Percentiles rank a stretch among this genome's conserved stretches.
Evolutionary conservation across 2,329 filamentous ascomycete species (phyloP).

Genomic region (Didymella sp.): DNA sequence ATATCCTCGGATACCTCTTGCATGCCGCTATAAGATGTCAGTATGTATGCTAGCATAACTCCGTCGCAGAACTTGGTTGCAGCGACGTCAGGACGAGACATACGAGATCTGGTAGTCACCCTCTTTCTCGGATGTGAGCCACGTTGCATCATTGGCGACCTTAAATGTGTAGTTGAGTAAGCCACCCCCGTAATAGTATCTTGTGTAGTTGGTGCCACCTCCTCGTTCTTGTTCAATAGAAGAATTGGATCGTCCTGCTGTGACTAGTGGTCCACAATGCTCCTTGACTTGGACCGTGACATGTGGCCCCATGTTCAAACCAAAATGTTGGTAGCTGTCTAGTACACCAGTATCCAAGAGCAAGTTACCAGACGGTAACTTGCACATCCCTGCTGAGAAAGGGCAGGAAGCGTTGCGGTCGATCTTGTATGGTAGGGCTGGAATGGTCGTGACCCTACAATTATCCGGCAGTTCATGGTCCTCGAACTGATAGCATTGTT

Average conservation of each 20-base stretch:
- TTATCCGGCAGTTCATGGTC: constrained; percentile 14
- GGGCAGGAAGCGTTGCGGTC: constrained; percentile 5
- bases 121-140: not conserved
- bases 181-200: constrained; percentile 4
- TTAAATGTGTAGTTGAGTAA: constrained; percentile 1
- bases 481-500: constrained; percentile 19
- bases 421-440: not conserved
- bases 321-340: constrained; percentile 30
- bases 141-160: not conserved
- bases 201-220: constrained; percentile 1
- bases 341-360: constrained; percentile 27
- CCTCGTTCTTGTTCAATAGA: not conserved
- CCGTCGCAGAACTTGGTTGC: too few relatives aligned
- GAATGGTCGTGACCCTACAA: not conserved
- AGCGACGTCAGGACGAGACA: not conserved
- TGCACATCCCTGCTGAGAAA: not conserved
- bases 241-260: not conserved
- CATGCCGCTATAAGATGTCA: not conserved
- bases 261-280: constrained; percentile 5
- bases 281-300: not conserved
- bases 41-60: too few relatives aligned
- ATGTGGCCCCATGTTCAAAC: constrained; percentile 25
- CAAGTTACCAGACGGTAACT: constrained; percentile 12
- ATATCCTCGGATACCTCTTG: not conserved
- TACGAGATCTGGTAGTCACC: constrained; percentile 6